Percentiles rank a stretch among this genome's conserved stretches.
Conservation (phyloP, 2,329 filamentous ascomycete species). For the Dothideomycetes sp. region DNA sequence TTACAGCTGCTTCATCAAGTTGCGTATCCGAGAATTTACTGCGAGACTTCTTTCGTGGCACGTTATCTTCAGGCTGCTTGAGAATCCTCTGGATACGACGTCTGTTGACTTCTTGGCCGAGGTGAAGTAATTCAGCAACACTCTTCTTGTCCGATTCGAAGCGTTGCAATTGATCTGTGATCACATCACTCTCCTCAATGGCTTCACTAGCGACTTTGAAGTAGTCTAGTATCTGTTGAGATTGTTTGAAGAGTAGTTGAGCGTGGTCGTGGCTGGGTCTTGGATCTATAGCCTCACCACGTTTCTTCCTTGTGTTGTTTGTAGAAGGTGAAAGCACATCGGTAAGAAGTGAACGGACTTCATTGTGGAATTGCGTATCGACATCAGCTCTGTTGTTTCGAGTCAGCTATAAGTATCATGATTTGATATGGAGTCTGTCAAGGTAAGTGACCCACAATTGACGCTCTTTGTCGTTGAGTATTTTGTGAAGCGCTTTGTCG, state of each 20-base stretch:
- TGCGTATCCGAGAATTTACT: slow-evolving; percentile 18
- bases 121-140: slow-evolving; percentile 2
- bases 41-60: slow-evolving; percentile 18
- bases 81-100: not conserved
- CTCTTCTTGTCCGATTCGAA: slow-evolving; percentile 11
- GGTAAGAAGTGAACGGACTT: not conserved
- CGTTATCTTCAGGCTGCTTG: slow-evolving; percentile 11
- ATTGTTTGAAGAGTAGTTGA: not conserved
- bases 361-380: slow-evolving; percentile 4
- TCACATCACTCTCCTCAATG: not conserved
- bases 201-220: not conserved
- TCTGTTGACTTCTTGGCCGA: slow-evolving; percentile 5
- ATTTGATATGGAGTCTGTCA: slow-evolving; percentile 32
- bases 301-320: not conserved
- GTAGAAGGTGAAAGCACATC: not conserved
- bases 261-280: slow-evolving; percentile 4
- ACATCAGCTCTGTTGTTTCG: slow-evolving; percentile 30
- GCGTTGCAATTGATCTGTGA: not conserved
- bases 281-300: not conserved
- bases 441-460: slow-evolving; percentile 19
- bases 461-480: slow-evolving; percentile 10
- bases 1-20: slow-evolving; percentile 23
- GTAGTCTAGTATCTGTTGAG: not conserved
- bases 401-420: no score
- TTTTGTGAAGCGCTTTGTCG: not conserved